Conservation (phyloP, 768 basidiomycete genomes). For the Trametes cubensis region DNA sequence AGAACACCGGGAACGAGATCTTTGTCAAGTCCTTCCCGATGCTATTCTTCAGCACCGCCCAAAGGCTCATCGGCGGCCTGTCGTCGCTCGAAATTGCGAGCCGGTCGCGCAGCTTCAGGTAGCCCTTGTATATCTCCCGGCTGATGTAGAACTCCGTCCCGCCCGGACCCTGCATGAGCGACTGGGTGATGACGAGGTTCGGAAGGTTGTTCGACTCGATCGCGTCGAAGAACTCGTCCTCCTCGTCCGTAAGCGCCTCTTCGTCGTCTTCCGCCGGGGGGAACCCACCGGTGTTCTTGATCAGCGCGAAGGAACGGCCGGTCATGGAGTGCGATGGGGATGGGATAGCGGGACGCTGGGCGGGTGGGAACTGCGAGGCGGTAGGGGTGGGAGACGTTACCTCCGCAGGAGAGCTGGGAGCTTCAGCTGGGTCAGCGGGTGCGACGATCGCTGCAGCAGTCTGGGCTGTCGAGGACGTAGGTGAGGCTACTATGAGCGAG, state of each 20-base stretch:
- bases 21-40: slow-evolving; percentile 97
- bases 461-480: not conserved
- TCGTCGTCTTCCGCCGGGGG: slow-evolving; percentile 37
- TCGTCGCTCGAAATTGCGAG: slow-evolving; percentile 74
- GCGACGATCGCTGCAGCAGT: slow-evolving; percentile 4
- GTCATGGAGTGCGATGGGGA: slow-evolving; percentile 2
- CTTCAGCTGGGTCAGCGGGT: not conserved
- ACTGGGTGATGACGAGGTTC: slow-evolving; percentile 69
- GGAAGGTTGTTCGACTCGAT: slow-evolving; percentile 83
- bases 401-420: not conserved
- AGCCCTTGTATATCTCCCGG: slow-evolving; percentile 62
- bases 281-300: slow-evolving; percentile 1
- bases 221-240: slow-evolving; percentile 98
- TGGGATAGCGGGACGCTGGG: not conserved
- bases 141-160: slow-evolving; percentile 41
- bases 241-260: slow-evolving; percentile 64
- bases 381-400: slow-evolving; percentile 29
- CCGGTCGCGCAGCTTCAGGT: slow-evolving; percentile 58
- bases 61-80: slow-evolving; percentile 86
- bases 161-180: slow-evolving; percentile 48
- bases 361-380: slow-evolving; percentile 23
- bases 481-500: slow-evolving; percentile 17
- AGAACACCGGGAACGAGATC: slow-evolving; percentile 93
- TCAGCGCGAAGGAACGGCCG: slow-evolving; percentile 12
- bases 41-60: slow-evolving; percentile 92